Base-by-base conservation (phyloP, 2,329 filamentous ascomycete genomes). In the Xylariaceae sp. region DNA sequence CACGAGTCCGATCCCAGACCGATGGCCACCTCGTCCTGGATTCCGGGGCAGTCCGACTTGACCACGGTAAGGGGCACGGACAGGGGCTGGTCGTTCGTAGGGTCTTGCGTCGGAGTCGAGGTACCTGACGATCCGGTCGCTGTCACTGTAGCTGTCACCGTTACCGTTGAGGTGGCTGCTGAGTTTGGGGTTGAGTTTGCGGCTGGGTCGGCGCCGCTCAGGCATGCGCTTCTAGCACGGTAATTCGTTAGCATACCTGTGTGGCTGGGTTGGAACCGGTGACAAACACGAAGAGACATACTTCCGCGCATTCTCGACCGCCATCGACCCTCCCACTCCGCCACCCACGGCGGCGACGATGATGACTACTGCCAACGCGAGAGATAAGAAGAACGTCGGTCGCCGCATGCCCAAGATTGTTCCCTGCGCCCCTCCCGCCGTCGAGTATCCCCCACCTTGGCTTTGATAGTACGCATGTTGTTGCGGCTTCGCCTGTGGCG, bases 281-380 rank as follows among this genome's bases (percentile, higher is more conserved):
- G 21, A 24, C 21, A 24, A 24, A 24, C 16, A 3, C 16, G 15
- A 14, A 18, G 18, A 34, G 28, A 38, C 44, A 28, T 17, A 52
- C 44, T 18, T 43, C 21, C 34, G 43, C 4, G 42, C 49, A 31
- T 49, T 50, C 33, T 52, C 43, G 3, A 50, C 49, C 4, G 50
- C 50, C 16, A 51, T 12, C 4, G 46, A 50, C n/a, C 50, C 51
- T 2, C 50, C 52, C 3, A 55, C 44, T 3, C 50, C 52, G 13
- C 44, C 50, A 4, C 49, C 51, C 9, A 55, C 34, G 1, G 46
- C 51, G 2, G 49, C 52, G 6, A 17, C 50, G 15, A 53, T 38
- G 11, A 52, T 38, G 9, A 49, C 50, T 14, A 50, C 28, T 7
- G 36, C 26, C 9, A 54, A 30, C 9, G 40, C 40, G 9, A 52